Percentiles rank a stretch among this genome's conserved stretches.
These are phyloP conservation scores for Erodium texanum DNA, from an alignment of 441 rosid species.

Conservation along the genomic window DNA sequence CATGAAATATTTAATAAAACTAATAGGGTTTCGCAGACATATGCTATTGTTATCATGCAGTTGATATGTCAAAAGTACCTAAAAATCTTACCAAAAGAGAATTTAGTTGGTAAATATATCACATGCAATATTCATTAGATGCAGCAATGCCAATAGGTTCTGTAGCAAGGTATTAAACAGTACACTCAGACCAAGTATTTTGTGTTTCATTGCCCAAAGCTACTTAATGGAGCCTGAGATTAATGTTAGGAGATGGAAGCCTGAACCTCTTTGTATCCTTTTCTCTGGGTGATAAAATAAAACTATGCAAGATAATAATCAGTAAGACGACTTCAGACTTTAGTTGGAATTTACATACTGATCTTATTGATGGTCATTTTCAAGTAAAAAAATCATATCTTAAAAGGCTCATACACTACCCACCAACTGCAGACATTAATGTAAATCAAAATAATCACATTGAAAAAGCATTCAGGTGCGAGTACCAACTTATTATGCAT, in stretches of 20 bases:
- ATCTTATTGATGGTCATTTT: background rate
- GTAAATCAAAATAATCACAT: background rate
- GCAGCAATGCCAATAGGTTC: background rate
- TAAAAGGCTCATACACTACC: background rate
- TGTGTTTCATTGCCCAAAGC: constrained; percentile 2
- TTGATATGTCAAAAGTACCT: background rate
- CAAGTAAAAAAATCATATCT: background rate
- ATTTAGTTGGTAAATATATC: background rate
- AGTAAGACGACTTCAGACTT: background rate
- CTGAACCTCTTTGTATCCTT: background rate
- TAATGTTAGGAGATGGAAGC: background rate
- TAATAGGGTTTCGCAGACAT: background rate
- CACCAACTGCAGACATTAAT: background rate
- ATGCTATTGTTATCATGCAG: background rate
- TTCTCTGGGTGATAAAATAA: background rate
- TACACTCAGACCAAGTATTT: background rate
- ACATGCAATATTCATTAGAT: background rate
- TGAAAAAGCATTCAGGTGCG: background rate
- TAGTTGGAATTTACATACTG: background rate
- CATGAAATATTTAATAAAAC: background rate
- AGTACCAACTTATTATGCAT: background rate
- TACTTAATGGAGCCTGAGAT: background rate
- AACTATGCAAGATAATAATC: background rate
- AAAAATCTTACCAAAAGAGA: background rate
- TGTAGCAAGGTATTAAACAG: background rate